phyloP scores from a whole-genome alignment of 1,139 yeast species.

The Kurtzmaniella natalensis region DNA sequence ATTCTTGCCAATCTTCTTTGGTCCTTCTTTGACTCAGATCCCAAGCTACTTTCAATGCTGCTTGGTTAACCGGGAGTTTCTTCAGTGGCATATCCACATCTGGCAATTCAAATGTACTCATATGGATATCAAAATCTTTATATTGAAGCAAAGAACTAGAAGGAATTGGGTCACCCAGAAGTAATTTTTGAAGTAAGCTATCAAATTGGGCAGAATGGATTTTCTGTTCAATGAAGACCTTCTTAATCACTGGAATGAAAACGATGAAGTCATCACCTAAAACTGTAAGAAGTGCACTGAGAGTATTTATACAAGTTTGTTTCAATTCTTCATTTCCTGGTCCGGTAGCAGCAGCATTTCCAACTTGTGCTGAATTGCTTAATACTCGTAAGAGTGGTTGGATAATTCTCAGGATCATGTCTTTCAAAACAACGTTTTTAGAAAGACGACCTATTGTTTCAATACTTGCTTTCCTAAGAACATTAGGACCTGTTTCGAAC shows the following conservation, averaged over 20 bases:
- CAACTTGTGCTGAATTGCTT: conserved; percentile 22
- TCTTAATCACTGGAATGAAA: conserved; percentile 81
- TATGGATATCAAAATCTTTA: conserved; percentile 53
- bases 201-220: conserved; percentile 77
- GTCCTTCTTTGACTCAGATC: conserved; percentile 86
- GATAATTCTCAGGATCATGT: conserved; percentile 86
- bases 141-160: conserved; percentile 62
- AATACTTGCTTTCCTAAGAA: conserved; percentile 70
- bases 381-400: conserved; percentile 81
- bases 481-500: conserved; percentile 64
- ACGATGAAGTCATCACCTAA: conserved; percentile 83
- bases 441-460: conserved; percentile 83
- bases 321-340: conserved; percentile 56
- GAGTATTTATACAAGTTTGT: conserved; percentile 67
- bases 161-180: conserved; percentile 89
- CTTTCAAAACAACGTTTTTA: conserved; percentile 67
- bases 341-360: conserved; percentile 5
- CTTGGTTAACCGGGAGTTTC: conserved; percentile 77
- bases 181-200: conserved; percentile 68
- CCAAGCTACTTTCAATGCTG: conserved; percentile 80
- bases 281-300: conserved; percentile 74
- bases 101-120: conserved; percentile 50
- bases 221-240: conserved; percentile 58
- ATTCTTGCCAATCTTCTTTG: conserved; percentile 96
- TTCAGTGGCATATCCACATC: conserved; percentile 70